Percentiles rank a stretch among this genome's conserved stretches.
phyloP scores from a whole-genome alignment of 345 rosid genomes.

The Melastoma malabathricum region DNA sequence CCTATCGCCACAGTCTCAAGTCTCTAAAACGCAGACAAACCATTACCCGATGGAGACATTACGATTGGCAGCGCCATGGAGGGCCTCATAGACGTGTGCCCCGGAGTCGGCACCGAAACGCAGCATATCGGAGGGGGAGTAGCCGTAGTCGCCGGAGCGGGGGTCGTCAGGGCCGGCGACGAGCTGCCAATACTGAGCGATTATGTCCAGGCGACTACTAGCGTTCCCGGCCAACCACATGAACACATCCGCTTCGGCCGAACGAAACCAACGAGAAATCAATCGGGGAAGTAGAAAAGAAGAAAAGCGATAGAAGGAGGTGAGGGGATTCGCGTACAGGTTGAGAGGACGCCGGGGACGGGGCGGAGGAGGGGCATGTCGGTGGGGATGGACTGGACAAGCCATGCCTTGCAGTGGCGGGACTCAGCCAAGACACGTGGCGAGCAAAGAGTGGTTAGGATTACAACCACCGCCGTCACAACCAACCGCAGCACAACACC shows the following conservation, averaged over 20 bases:
- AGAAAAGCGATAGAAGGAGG: not conserved
- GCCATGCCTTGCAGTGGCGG: conserved; percentile 67
- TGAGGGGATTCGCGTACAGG: conserved; percentile 24
- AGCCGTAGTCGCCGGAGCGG: conserved; percentile 74
- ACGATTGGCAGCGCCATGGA: conserved; percentile 55
- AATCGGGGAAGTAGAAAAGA: not conserved
- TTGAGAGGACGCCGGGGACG: conserved; percentile 63
- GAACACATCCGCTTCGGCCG: conserved; percentile 40
- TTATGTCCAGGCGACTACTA: conserved; percentile 47
- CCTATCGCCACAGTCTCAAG: no score
- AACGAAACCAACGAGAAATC: no score
- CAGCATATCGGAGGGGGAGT: conserved; percentile 32
- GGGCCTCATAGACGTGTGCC: conserved; percentile 38
- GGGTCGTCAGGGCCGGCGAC: conserved; percentile 48
- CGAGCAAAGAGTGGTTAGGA: conserved; percentile 9
- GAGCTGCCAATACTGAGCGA: conserved; percentile 85
- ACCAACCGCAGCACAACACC: conserved; percentile 2
- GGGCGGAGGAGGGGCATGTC: conserved; percentile 66
- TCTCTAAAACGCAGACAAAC: no score
- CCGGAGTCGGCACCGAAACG: conserved; percentile 51
- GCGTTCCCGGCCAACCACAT: conserved; percentile 73
- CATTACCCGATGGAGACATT: conserved; percentile 52
- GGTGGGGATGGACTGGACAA: conserved; percentile 87
- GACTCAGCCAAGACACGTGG: conserved; percentile 16
- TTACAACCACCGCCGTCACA: no score